Evolutionary conservation across 108 stramenopile species (phyloP), one percentile per base, ranked within the genome.

Genomic region (Fragilariopsis cylindrus): DNA sequence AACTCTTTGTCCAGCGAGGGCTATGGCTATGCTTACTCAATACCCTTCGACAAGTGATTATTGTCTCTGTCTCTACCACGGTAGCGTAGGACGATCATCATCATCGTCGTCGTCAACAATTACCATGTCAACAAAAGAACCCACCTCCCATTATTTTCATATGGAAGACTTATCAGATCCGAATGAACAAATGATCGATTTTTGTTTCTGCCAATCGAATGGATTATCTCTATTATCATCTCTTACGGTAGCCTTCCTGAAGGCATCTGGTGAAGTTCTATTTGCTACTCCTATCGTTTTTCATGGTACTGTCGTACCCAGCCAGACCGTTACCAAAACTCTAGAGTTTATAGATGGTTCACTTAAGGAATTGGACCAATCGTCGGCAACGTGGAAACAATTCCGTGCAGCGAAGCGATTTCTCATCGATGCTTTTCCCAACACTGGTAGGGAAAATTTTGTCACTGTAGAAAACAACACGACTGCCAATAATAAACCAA

Each of bases 221-320:
- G 63, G 57, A 8, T 64, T 85, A 56, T 74, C 84, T 9, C 67
- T 85, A 1, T 65, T 89, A 2, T 86, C 88, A 6, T 56, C 80
- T 21, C 67, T 84, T 56, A 85, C 92, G 8, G 71, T 90, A 1
- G 69, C 87, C 5, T 70, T 94, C 3, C 65, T 91, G 3, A 83
- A 81, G 60, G 71, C 42, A 13, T 71, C 76, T 18, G 90, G 93
- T 12, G 81, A 86, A 54, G 79, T 94, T 3, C 73, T 82, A 19
- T 78, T 71, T 18, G 90, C 89, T 3, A 82, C 83, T 48, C 93
- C 93, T 11, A 76, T 92, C 68, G 43, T 92, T 5, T 94, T 94
- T 69, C 79, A 87, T 54, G 90, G 89, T 5, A 82, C 82, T 0
- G 73, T 87, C 46, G 76, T 89, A 16, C 82, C 89, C 30, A 76